Conservation (phyloP, 768 basidiomycete genomes). For the Kwoniella dendrophila region DNA sequence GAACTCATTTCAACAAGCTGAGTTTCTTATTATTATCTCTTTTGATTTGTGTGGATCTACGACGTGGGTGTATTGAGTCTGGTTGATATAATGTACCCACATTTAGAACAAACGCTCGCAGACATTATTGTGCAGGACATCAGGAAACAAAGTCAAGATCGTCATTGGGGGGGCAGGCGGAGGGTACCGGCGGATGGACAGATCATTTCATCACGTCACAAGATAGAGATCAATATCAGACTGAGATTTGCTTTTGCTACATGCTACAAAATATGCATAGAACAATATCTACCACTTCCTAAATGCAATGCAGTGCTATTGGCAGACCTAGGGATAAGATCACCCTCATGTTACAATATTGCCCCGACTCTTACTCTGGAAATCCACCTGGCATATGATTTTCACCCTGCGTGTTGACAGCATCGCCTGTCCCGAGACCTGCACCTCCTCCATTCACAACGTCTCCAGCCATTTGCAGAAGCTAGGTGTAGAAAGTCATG, state of each 20-base stretch:
- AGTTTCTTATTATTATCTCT: not conserved
- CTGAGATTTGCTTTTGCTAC: too few species aligned
- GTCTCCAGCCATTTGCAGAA: constrained; percentile 22
- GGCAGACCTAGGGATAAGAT: too few species aligned
- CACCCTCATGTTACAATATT: not conserved
- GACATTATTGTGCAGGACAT: too few species aligned
- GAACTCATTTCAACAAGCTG: constrained; percentile 7
- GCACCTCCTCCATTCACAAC: constrained; percentile 16
- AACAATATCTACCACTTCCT: not conserved
- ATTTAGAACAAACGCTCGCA: not conserved
- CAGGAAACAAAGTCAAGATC: too few species aligned
- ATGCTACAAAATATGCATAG: not conserved
- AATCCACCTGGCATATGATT: constrained; percentile 35
- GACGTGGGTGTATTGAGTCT: not conserved
- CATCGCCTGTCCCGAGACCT: not conserved
- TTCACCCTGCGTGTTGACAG: constrained; percentile 16
- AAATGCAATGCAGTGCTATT: too few species aligned
- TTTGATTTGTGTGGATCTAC: not conserved
- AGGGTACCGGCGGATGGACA: too few species aligned
- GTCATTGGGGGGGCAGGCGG: too few species aligned
- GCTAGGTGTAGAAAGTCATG: not conserved
- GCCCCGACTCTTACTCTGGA: constrained; percentile 15
- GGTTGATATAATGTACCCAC: not conserved
- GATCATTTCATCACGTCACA: too few species aligned
- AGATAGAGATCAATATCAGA: too few species aligned